Base-by-base conservation (phyloP, 2,329 filamentous ascomycete species). In the Penicillium brevicompactum region DNA sequence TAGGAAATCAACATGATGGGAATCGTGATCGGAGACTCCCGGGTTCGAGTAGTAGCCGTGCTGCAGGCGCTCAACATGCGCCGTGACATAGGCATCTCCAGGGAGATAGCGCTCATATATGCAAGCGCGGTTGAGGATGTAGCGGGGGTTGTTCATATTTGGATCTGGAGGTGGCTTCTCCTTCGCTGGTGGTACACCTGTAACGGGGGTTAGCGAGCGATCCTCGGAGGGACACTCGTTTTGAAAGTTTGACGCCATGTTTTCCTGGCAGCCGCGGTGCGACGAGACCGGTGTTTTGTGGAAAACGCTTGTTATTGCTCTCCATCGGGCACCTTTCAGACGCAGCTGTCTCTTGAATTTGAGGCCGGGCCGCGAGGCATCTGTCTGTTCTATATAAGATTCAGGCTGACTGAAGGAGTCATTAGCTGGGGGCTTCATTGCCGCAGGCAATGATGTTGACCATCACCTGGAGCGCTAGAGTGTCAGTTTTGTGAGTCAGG, bases 41-140 rank as follows among this genome's bases (percentile, higher is more conserved):
- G 66, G 58, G 48, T 71, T 78, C 21, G 75, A 70, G 65, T 79
- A 81, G 55, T 70, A 76, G 5, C 80, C 80, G 58, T 79, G 76
- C 56, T 82, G 80, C 7, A 82, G 70, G 2, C 80, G 77, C 53
- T 80, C 77, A 9, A 80, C 76, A 56, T 82, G 77, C 0, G 78
- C 79, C 0, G 79, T 80, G 49, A 81, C 74, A 59, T 77, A 81
- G 7, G 78, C 76, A 37, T 78, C 71, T 4, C 79, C 78, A 0
- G 78, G 78, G 13, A 82, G 71, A 21, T 67, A 71, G 18, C 78
- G 75, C 61, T 82, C 79, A 51, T 81, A 82, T 40, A 82, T 74
- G 53, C 79, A 79, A 65, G 73, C 69, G 49, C 72, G 64, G 60
- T 78, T 71, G 47, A 74, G 58, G 38, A 70, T 64, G 30, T 75